Evolutionary conservation across 2,329 filamentous ascomycete species (phyloP).

Genomic region (Colletotrichum chrysophilum): DNA sequence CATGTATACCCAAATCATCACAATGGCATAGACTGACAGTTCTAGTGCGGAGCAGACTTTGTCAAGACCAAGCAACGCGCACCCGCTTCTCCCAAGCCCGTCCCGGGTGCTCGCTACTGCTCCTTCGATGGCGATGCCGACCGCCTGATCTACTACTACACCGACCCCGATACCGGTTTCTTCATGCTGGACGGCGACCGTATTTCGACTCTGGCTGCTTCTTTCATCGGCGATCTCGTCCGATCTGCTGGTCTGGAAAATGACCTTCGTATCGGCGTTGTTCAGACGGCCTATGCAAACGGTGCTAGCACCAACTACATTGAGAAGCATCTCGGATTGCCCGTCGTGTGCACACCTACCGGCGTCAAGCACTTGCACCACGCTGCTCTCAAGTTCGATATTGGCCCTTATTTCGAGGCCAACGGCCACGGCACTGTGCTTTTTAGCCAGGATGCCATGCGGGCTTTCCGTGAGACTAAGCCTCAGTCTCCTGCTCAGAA

Average conservation of each 20-base stretch:
- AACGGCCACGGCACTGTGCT: conserved; percentile 97
- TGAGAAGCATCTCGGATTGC: conserved; percentile 83
- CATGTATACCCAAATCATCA: background rate
- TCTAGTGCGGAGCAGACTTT: conserved; percentile 88
- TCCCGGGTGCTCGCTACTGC: conserved; percentile 79
- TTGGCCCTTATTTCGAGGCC: conserved; percentile 98
- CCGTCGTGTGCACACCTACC: conserved; percentile 91
- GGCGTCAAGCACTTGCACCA: conserved; percentile 98
- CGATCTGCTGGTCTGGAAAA: conserved; percentile 78
- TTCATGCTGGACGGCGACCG: conserved; percentile 95
- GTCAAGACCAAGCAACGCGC: conserved; percentile 97
- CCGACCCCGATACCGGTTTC: conserved; percentile 82
- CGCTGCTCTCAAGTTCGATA: conserved; percentile 91
- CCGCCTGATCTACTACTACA: conserved; percentile 93
- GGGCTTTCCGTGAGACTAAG: conserved; percentile 77
- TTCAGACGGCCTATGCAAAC: conserved; percentile 98
- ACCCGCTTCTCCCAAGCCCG: conserved; percentile 81
- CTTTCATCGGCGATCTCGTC: conserved; percentile 90
- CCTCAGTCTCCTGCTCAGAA: conserved; percentile 93
- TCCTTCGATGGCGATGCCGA: conserved; percentile 96
- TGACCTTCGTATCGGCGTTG: conserved; percentile 88
- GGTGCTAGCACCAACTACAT: conserved; percentile 94
- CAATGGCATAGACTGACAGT: background rate
- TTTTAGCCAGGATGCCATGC: conserved; percentile 85
- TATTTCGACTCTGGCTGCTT: conserved; percentile 91